A percentile compares a stretch with the other conserved stretches of the same genome.
These are phyloP conservation scores for Sugiyamaella marilandica DNA, from an alignment of 805 yeast species.

Conservation along the genomic window DNA sequence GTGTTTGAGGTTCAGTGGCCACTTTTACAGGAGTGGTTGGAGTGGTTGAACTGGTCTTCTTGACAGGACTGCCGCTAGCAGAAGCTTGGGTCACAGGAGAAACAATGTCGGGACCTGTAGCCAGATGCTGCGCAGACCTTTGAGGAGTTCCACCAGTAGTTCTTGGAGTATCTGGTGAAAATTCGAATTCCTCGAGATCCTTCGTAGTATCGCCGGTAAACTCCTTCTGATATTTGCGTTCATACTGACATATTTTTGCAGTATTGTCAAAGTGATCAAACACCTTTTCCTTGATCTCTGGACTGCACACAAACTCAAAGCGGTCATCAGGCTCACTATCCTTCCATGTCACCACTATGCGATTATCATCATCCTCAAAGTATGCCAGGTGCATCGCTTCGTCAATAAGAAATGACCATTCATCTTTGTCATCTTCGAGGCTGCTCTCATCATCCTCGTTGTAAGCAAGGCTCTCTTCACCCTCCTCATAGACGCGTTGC, in stretches of 20 bases:
- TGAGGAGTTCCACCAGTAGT: neutral
- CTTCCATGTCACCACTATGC: slow-evolving; percentile 65
- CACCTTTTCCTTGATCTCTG: slow-evolving; percentile 42
- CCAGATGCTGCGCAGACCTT: neutral
- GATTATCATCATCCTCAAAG: slow-evolving; percentile 48
- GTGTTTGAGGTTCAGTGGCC: slow-evolving; percentile 2
- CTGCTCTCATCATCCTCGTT: slow-evolving; percentile 48
- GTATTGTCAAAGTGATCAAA: slow-evolving; percentile 58
- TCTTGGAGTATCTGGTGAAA: slow-evolving; percentile 27
- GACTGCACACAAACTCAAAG: slow-evolving; percentile 73
- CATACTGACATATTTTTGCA: slow-evolving; percentile 67
- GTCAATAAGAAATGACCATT: slow-evolving; percentile 65
- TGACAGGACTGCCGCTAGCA: neutral
- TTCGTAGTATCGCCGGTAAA: slow-evolving; percentile 41
- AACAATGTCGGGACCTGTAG: neutral
- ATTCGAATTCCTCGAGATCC: slow-evolving; percentile 56
- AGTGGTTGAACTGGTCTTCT: neutral
- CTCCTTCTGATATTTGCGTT: slow-evolving; percentile 56
- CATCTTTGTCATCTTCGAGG: slow-evolving; percentile 47
- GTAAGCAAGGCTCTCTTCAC: slow-evolving; percentile 48
- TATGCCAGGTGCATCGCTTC: slow-evolving; percentile 54
- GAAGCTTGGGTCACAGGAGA: neutral
- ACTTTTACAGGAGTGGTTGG: neutral
- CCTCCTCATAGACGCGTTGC: slow-evolving; percentile 64
- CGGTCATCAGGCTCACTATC: slow-evolving; percentile 89